Conservation (phyloP, 495 filamentous ascomycete genomes). For the Penicillium soppii region DNA sequence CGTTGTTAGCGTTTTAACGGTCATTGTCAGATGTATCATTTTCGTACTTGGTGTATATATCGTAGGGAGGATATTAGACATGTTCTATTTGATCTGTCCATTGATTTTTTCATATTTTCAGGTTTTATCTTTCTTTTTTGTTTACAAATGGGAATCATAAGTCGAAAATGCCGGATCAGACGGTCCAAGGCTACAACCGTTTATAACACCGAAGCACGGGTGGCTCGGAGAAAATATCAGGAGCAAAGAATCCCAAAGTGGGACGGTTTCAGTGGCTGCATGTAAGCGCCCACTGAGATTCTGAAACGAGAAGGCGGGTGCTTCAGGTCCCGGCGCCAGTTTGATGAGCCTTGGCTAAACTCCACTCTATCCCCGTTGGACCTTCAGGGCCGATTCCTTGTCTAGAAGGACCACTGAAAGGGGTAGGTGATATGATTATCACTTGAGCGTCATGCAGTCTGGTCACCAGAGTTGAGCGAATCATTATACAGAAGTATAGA, state of each 20-base stretch:
- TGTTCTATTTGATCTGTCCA: neutral
- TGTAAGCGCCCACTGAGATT: slow-evolving; percentile 32
- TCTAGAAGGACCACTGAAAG: slow-evolving; percentile 5
- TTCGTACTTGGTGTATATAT: too few species aligned
- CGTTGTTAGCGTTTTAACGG: neutral
- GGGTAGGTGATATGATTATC: slow-evolving; percentile 16
- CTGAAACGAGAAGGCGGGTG: slow-evolving; percentile 36
- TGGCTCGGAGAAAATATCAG: slow-evolving; percentile 21
- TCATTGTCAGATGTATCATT: neutral
- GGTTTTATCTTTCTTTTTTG: neutral
- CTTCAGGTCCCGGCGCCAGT: slow-evolving; percentile 37
- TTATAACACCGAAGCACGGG: neutral
- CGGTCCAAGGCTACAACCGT: slow-evolving; percentile 17
- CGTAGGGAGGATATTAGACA: neutral
- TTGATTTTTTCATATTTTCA: too few species aligned
- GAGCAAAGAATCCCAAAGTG: neutral
- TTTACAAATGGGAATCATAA: too few species aligned
- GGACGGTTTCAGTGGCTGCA: slow-evolving; percentile 28
- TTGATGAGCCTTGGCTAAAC: slow-evolving; percentile 25
- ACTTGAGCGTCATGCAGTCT: slow-evolving; percentile 17
- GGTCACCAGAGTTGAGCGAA: slow-evolving; percentile 10
- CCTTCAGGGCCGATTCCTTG: neutral
- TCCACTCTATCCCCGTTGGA: slow-evolving; percentile 18
- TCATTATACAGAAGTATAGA: neutral
- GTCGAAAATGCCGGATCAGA: slow-evolving; percentile 3